Base-by-base conservation (phyloP, 805 yeast species). In the Suhomyces tanzawaensis region DNA sequence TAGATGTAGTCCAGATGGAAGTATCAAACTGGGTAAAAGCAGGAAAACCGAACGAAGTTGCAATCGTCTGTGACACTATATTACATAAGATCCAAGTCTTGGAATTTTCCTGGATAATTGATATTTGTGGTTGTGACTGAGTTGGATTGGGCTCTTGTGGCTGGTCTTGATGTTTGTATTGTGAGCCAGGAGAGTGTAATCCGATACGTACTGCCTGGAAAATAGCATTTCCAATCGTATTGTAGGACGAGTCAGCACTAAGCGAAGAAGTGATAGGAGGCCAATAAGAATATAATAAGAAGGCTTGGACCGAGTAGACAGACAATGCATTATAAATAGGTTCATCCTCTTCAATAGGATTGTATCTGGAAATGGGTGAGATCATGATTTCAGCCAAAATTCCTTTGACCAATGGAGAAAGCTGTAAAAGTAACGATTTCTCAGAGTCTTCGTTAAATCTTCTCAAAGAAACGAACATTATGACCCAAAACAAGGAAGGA, bases 181-280 rank as follows among this genome's bases (percentile, higher is more conserved):
- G n/a, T 5, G 28, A 18, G 12, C 36, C 50, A 1, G 69, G 93
- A 16, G 89, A 75, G 53, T 93, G 96, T 19, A 93, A 68, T 0
- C 99, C 98, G 12, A 91, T 85, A 38, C 97, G 68, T 23, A 90
- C 83, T 0, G 97, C 98, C 55, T 88, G 96, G 60, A 86, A 87
- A 51, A 89, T 71, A 4, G 98, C 98, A 32, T 87, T 81, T 0
- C 97, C 98, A 16, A 88, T 82, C 1, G 97, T 87, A 56, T 85
- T 87, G 95, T 97, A 91, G 3, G 95, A 84, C 6, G 96, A 84
- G 56, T 93, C 98, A 0, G 98, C 96, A 60, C 95, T 85, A 32
- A 93, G 71, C 0, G 97, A 89, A 0, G 98, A 88, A 0, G 96
- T 87, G 26, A 90, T 73, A 3, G 97, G 96, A 0, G 98, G 98